Evolutionary conservation across 208 protist genomes (phyloP).

Genomic region (Paratrypanosoma confusum): DNA sequence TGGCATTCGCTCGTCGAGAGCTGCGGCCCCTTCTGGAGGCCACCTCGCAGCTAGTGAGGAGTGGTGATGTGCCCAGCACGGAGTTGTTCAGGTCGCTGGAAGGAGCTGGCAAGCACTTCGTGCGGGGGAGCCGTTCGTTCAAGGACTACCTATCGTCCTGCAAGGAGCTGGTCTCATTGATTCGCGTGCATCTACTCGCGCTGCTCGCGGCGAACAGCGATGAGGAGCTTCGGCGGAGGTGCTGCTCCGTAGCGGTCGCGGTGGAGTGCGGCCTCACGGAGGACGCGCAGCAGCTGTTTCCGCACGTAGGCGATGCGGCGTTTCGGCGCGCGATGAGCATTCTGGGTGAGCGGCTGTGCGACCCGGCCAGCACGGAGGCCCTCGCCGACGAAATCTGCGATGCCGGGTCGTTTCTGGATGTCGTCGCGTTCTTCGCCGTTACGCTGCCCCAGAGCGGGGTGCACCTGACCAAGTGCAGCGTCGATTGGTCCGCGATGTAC

Average conservation of each 20-base stretch:
- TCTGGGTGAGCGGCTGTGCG: constrained; percentile 25
- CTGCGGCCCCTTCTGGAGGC: constrained; percentile 31
- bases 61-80: constrained; percentile 26
- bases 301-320: constrained; percentile 27
- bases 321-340: constrained; percentile 23
- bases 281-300: constrained; percentile 42
- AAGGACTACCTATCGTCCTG: constrained; percentile 35
- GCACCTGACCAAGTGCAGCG: too few species aligned
- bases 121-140: constrained; percentile 32
- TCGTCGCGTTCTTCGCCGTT: constrained; percentile 51
- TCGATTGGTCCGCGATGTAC: too few species aligned
- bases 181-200: too few species aligned
- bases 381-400: constrained; percentile 23
- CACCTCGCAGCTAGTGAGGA: constrained; percentile 36
- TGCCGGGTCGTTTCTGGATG: constrained; percentile 26
- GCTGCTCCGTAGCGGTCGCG: too few species aligned
- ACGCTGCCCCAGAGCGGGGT: constrained; percentile 12
- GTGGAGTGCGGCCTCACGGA: constrained; percentile 31
- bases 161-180: constrained; percentile 14
- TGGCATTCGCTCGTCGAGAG: constrained; percentile 28
- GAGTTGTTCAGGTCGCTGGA: constrained; percentile 28
- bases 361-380: constrained; percentile 7
- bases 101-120: background rate
- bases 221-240: too few species aligned
- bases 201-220: too few species aligned